phyloP scores from a whole-genome alignment of 2,329 filamentous ascomycete species.

The Epichloe festucae region DNA sequence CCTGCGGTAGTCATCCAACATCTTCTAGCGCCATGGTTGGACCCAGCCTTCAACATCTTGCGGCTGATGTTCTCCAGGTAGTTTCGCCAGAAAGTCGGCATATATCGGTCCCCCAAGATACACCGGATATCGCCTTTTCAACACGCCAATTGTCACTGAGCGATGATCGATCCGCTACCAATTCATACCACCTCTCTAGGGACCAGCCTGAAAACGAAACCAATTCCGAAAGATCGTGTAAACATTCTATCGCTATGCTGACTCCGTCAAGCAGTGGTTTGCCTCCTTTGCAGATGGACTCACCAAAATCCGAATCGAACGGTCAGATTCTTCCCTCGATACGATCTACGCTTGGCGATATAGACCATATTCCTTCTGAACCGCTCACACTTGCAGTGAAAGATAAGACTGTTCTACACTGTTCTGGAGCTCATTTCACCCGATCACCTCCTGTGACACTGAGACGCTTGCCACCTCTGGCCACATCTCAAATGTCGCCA shows the following conservation, averaged over 20 bases:
- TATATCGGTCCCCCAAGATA: slow-evolving; percentile 9
- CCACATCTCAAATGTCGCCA: slow-evolving; percentile 24
- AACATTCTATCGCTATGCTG: slow-evolving; percentile 13
- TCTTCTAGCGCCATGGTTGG: slow-evolving; percentile 2
- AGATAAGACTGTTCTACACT: slow-evolving; percentile 15
- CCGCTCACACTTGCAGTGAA: slow-evolving; percentile 18
- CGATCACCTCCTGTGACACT: slow-evolving; percentile 23
- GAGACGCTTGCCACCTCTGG: slow-evolving; percentile 19
- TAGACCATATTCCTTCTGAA: slow-evolving; percentile 19
- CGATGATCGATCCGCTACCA: slow-evolving; percentile 16
- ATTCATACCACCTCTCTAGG: slow-evolving; percentile 4
- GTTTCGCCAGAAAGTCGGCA: slow-evolving; percentile 10
- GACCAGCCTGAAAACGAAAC: slow-evolving; percentile 1
- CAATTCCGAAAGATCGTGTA: slow-evolving; percentile 9
- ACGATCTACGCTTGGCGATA: slow-evolving; percentile 23
- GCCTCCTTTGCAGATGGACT: slow-evolving; percentile 25
- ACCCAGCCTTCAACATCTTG: slow-evolving; percentile 18
- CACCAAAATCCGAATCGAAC: slow-evolving; percentile 21
- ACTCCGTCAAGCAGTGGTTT: slow-evolving; percentile 18
- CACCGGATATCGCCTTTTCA: slow-evolving; percentile 17
- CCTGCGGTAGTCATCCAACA: background rate
- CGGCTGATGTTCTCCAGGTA: slow-evolving; percentile 20
- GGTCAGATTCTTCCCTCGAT: slow-evolving; percentile 27
- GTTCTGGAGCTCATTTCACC: slow-evolving; percentile 15
- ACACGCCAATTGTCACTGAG: slow-evolving; percentile 21